phyloP scores from a whole-genome alignment of 768 basidiomycete species.

The Tylopilus subfusipes region DNA sequence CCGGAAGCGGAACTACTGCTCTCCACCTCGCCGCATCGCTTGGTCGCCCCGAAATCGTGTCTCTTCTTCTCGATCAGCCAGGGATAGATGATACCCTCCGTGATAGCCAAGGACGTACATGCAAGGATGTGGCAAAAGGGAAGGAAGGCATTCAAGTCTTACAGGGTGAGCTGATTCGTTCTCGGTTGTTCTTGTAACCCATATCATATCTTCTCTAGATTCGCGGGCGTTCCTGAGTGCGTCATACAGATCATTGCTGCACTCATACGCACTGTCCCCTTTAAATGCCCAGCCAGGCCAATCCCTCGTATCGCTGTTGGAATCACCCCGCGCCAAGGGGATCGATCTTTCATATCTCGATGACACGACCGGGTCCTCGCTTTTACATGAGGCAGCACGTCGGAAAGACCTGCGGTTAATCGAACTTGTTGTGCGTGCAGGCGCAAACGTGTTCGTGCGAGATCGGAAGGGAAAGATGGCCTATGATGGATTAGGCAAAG shows the following conservation, averaged over 20 bases:
- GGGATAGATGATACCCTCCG: conserved; percentile 73
- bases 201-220: conserved; percentile 48
- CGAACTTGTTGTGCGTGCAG: conserved; percentile 79
- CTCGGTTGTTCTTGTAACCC: background rate
- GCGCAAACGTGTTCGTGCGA: conserved; percentile 85
- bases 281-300: conserved; percentile 37
- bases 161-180: conserved; percentile 47
- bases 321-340: conserved; percentile 63
- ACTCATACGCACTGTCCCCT: conserved; percentile 68
- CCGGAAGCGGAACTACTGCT: conserved; percentile 67
- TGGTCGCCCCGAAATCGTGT: conserved; percentile 68
- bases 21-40: conserved; percentile 71
- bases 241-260: conserved; percentile 68
- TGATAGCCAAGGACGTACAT: conserved; percentile 64
- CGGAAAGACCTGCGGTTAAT: conserved; percentile 78
- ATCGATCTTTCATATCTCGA: conserved; percentile 82
- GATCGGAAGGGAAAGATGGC: conserved; percentile 71
- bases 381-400: conserved; percentile 85
- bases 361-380: conserved; percentile 66
- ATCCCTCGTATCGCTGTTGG: conserved; percentile 54
- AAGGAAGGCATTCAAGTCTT: conserved; percentile 65
- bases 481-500: conserved; percentile 67
- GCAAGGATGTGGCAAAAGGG: conserved; percentile 67
- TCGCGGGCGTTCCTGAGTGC: conserved; percentile 75
- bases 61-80: conserved; percentile 74